phyloP scores from a whole-genome alignment of 495 filamentous ascomycete species.

The Neurospora pannonica region DNA sequence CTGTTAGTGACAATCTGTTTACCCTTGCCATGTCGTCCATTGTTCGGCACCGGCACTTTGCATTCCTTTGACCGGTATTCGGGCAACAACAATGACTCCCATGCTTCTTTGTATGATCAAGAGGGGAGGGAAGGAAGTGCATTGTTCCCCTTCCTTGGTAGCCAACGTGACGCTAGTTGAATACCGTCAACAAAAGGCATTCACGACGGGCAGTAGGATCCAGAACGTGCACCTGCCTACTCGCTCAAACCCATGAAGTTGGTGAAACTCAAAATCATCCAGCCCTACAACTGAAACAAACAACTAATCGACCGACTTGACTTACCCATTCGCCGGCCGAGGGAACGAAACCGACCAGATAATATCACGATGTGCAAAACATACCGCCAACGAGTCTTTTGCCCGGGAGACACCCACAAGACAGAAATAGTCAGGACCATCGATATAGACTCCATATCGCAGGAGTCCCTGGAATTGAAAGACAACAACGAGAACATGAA shows the following conservation, averaged over 20 bases:
- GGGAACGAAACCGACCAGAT: no score
- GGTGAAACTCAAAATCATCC: background rate
- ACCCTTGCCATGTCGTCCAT: no score
- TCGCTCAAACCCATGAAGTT: background rate
- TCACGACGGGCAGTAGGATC: background rate
- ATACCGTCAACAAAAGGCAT: background rate
- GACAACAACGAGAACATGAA: no score
- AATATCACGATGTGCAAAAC: background rate
- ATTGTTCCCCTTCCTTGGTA: background rate
- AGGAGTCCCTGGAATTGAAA: background rate
- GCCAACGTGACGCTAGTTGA: background rate
- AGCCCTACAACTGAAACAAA: background rate
- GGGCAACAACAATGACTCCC: background rate
- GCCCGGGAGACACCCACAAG: background rate
- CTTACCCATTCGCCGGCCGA: background rate
- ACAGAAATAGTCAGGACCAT: background rate
- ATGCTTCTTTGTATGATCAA: background rate
- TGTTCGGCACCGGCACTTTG: background rate
- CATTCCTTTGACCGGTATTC: background rate
- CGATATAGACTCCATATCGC: background rate
- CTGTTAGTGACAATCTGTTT: background rate
- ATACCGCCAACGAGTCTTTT: background rate
- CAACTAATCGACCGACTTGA: background rate
- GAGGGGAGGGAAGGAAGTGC: background rate
- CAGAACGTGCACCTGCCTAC: background rate